These are phyloP conservation scores for Spirogloea muscicola DNA, from an alignment of 139 green algal genomes.

Conservation along the genomic window DNA sequence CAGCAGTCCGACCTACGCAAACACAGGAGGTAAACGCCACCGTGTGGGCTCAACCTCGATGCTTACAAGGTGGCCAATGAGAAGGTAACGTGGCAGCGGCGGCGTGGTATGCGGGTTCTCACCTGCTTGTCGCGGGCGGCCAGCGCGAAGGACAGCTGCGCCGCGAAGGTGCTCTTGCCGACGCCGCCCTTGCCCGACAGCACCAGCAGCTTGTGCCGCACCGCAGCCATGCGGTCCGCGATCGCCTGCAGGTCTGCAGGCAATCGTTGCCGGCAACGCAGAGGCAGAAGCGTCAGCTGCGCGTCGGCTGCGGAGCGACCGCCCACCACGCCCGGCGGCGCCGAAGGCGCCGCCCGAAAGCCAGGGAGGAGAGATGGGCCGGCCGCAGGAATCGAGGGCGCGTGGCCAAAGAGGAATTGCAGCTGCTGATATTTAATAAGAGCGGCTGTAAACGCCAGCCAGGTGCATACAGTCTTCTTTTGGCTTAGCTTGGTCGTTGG, in stretches of 20 bases:
- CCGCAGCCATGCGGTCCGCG: constrained; percentile 60
- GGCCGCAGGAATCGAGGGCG: too few relatives aligned
- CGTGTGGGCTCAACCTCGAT: too few relatives aligned
- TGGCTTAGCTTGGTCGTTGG: too few relatives aligned
- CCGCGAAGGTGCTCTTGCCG: constrained; percentile 91
- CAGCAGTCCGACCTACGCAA: constrained; percentile 87
- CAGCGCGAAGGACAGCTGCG: constrained; percentile 87
- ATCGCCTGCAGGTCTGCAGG: constrained; percentile 72
- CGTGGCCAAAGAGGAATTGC: too few relatives aligned
- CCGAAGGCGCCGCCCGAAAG: too few relatives aligned
- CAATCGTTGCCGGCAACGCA: too few relatives aligned
- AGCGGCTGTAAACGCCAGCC: background rate
- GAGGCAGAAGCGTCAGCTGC: background rate
- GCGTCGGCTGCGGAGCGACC: background rate
- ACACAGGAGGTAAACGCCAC: too few relatives aligned
- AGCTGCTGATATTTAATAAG: too few relatives aligned
- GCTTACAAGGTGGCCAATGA: too few relatives aligned
- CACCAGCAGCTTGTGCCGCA: constrained; percentile 91
- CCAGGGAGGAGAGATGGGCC: background rate
- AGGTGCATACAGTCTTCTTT: background rate
- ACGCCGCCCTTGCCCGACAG: constrained; percentile 97
- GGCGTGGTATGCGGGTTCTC: too few relatives aligned
- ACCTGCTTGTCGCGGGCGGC: constrained; percentile 53
- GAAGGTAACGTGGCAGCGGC: too few relatives aligned
- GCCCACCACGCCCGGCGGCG: too few relatives aligned